Evolutionary conservation across 2,329 filamentous ascomycete genomes (phyloP).

Genomic region (Ceratocystiopsis minuta): DNA sequence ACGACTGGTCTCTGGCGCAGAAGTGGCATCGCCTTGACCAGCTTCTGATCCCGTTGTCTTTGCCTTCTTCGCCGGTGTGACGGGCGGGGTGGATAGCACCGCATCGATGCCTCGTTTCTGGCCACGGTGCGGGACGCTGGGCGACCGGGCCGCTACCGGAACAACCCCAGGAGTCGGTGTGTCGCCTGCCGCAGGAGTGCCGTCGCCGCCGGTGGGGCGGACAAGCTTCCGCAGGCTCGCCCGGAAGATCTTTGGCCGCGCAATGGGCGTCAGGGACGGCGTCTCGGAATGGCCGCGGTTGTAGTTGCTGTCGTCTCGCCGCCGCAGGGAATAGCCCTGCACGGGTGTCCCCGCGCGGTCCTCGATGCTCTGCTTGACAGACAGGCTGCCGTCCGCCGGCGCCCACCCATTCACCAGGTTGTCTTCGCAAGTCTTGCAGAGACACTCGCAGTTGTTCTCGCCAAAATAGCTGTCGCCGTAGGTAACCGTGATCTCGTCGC

Average conservation of each 20-base stretch:
- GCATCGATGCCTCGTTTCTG: conserved; percentile 22
- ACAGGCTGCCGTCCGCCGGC: conserved; percentile 27
- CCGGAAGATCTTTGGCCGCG: conserved; percentile 32
- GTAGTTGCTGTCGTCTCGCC: conserved; percentile 32
- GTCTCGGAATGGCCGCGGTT: conserved; percentile 29
- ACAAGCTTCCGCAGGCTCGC: conserved; percentile 10
- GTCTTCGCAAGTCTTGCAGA: conserved; percentile 75
- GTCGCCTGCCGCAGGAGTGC: neutral
- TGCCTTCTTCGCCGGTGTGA: conserved; percentile 34
- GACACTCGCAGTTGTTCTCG: conserved; percentile 81
- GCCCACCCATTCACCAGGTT: conserved; percentile 68
- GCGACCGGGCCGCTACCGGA: too few species aligned
- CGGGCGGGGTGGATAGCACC: conserved; percentile 34
- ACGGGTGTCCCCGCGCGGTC: conserved; percentile 19
- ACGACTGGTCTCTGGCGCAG: too few species aligned
- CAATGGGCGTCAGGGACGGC: conserved; percentile 37
- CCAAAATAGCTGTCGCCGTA: conserved; percentile 97
- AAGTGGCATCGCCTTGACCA: too few species aligned
- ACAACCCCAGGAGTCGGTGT: too few species aligned
- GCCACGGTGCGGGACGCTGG: conserved; percentile 5
- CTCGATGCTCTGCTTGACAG: conserved; percentile 35
- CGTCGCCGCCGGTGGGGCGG: neutral
- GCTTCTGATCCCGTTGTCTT: conserved; percentile 15
- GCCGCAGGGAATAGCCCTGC: conserved; percentile 38
- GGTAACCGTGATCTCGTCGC: conserved; percentile 90